A percentile compares a stretch with the other conserved stretches of the same genome.
Conservation (phyloP, 108 stramenopile genomes). For the Nitzschia putrida region DNA sequence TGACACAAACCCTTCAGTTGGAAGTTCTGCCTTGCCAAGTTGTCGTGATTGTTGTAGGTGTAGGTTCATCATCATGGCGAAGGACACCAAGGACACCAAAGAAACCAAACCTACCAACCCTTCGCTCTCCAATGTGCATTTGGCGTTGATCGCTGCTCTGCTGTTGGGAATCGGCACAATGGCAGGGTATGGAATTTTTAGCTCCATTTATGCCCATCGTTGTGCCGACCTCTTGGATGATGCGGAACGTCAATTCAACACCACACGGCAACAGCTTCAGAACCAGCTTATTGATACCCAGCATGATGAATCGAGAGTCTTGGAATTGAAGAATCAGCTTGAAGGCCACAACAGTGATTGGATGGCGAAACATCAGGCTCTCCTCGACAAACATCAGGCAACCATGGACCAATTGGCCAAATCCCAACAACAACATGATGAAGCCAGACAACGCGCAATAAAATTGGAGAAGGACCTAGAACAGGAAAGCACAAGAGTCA, state of each 20-base stretch:
- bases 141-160: neutral
- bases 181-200: conserved; percentile 12
- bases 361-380: conserved; percentile 21
- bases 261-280: conserved; percentile 12
- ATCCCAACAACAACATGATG: conserved; percentile 9
- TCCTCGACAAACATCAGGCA: conserved; percentile 21
- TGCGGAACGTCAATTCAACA: conserved; percentile 16
- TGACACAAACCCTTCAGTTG: neutral
- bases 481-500: neutral
- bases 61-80: neutral
- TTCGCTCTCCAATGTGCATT: neutral
- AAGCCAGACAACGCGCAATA: neutral
- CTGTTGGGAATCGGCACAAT: conserved; percentile 23
- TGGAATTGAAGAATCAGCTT: conserved; percentile 18
- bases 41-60: neutral
- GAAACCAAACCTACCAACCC: neutral
- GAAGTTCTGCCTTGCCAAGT: neutral
- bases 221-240: conserved; percentile 30
- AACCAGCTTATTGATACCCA: conserved; percentile 4
- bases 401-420: conserved; percentile 14
- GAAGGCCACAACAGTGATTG: conserved; percentile 16
- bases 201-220: conserved; percentile 17
- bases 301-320: conserved; percentile 4
- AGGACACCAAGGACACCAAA: neutral
- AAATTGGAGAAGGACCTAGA: neutral